These are phyloP conservation scores for Globisporangium barbulae DNA, from an alignment of 352 stramenopile genomes.

Conservation along the genomic window DNA sequence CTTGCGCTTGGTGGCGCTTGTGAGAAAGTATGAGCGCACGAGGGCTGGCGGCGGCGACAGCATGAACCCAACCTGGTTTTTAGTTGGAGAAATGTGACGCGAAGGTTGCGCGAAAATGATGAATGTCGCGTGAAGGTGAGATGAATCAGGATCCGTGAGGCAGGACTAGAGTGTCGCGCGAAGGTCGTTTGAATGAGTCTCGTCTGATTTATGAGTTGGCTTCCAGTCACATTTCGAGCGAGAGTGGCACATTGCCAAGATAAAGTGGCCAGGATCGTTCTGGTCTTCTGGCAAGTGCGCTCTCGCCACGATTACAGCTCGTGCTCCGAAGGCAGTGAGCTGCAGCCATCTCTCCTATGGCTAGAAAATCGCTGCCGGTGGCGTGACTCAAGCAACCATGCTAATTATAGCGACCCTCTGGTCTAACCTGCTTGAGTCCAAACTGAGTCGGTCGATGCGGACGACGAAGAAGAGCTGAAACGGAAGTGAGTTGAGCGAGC, in stretches of 20 bases:
- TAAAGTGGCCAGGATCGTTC: too few relatives aligned
- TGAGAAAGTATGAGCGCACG: constrained; percentile 8
- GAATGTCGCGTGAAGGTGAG: constrained; percentile 9
- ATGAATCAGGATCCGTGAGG: constrained; percentile 11
- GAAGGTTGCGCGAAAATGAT: constrained; percentile 9
- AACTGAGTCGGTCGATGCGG: too few relatives aligned
- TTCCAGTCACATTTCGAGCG: neutral
- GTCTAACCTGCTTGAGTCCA: too few relatives aligned
- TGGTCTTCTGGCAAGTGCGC: too few relatives aligned
- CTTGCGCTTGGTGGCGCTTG: neutral
- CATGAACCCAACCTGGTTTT: constrained; percentile 6
- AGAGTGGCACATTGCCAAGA: neutral
- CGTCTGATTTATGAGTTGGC: neutral
- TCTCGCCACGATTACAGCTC: too few relatives aligned
- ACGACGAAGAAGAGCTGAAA: too few relatives aligned
- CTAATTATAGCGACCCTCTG: too few relatives aligned
- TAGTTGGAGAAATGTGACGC: constrained; percentile 5
- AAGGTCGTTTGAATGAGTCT: constrained; percentile 1
- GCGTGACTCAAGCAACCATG: too few relatives aligned
- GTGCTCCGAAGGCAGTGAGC: too few relatives aligned
- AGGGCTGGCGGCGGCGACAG: neutral
- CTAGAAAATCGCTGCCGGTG: too few relatives aligned
- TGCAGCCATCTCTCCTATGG: too few relatives aligned
- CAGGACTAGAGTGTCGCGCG: neutral
- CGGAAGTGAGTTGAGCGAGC: too few relatives aligned